Conservation (phyloP, 1,139 yeast genomes). For the Saccharomyces hybrid region DNA sequence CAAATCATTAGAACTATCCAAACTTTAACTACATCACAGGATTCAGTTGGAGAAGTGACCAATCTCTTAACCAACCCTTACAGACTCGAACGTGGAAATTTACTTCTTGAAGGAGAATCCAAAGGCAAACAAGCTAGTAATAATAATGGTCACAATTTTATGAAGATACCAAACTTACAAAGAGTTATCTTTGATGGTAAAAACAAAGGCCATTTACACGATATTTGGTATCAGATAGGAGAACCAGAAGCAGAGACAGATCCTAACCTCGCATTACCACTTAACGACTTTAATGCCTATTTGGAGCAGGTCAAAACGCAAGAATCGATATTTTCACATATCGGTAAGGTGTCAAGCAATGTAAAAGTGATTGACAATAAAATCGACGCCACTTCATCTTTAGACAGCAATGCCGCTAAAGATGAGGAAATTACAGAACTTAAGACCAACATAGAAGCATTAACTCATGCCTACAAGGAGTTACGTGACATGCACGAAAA, state of each 20-base stretch:
- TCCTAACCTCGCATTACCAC: slow-evolving; percentile 12
- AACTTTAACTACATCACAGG: slow-evolving; percentile 36
- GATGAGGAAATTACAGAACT: slow-evolving; percentile 32
- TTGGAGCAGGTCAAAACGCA: slow-evolving; percentile 43
- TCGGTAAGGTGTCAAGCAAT: slow-evolving; percentile 36
- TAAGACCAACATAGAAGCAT: slow-evolving; percentile 42
- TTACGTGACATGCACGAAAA: slow-evolving; percentile 56
- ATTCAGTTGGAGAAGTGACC: slow-evolving; percentile 30
- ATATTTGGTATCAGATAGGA: slow-evolving; percentile 42
- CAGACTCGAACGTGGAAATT: neutral
- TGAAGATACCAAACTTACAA: slow-evolving; percentile 48
- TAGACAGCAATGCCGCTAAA: slow-evolving; percentile 12
- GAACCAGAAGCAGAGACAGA: slow-evolving; percentile 17
- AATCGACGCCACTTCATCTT: neutral
- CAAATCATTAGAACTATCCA: slow-evolving; percentile 67
- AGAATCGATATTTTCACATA: slow-evolving; percentile 44
- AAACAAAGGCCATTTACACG: slow-evolving; percentile 42
- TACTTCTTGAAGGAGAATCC: neutral
- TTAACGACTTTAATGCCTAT: slow-evolving; percentile 38
- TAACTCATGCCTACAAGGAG: slow-evolving; percentile 52
- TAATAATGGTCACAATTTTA: slow-evolving; percentile 12
- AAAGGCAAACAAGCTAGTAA: neutral
- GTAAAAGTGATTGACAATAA: slow-evolving; percentile 21
- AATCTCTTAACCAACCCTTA: slow-evolving; percentile 28
- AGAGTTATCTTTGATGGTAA: slow-evolving; percentile 43